phyloP scores from a whole-genome alignment of 345 rosid genomes.

The Pelargonium nanum region DNA sequence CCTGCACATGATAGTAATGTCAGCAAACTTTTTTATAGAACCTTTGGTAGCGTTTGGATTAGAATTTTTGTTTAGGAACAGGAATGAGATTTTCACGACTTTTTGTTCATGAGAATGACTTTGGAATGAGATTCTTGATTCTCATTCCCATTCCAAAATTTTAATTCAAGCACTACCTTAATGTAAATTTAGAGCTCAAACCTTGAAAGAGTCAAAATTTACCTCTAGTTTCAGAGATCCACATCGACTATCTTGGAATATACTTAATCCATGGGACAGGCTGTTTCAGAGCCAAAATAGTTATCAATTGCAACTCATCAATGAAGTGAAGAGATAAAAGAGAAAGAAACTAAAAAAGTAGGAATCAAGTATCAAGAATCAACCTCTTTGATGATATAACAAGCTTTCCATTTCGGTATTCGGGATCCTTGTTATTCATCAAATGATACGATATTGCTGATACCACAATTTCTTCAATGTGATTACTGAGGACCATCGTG shows the following conservation, averaged over 20 bases:
- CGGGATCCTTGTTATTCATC: slow-evolving; percentile 62
- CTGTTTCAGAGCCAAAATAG: slow-evolving; percentile 34
- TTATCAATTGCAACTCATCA: slow-evolving; percentile 4
- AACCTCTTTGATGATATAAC: slow-evolving; percentile 84
- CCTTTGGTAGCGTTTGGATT: too few species aligned
- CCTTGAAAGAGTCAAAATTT: slow-evolving; percentile 69
- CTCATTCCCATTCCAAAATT: too few species aligned
- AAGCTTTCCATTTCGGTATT: slow-evolving; percentile 92
- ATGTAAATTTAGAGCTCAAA: too few species aligned
- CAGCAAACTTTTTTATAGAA: too few species aligned
- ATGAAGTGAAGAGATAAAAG: slow-evolving; percentile 1
- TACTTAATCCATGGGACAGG: slow-evolving; percentile 82
- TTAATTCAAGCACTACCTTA: too few species aligned
- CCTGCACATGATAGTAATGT: slow-evolving; percentile 17
- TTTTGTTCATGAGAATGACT: slow-evolving; percentile 7
- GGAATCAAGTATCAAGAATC: slow-evolving; percentile 1
- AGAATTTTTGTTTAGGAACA: too few species aligned
- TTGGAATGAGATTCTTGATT: too few species aligned
- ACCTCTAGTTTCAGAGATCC: slow-evolving; percentile 12
- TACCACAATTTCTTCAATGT: slow-evolving; percentile 73
- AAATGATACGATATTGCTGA: slow-evolving; percentile 84
- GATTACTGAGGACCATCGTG: slow-evolving; percentile 56
- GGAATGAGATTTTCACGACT: too few species aligned
- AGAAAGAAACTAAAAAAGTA: background rate
- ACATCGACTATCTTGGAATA: slow-evolving; percentile 79